Evolutionary conservation across 495 filamentous ascomycete genomes (phyloP).

Genomic region (Penicilliopsis zonata): DNA sequence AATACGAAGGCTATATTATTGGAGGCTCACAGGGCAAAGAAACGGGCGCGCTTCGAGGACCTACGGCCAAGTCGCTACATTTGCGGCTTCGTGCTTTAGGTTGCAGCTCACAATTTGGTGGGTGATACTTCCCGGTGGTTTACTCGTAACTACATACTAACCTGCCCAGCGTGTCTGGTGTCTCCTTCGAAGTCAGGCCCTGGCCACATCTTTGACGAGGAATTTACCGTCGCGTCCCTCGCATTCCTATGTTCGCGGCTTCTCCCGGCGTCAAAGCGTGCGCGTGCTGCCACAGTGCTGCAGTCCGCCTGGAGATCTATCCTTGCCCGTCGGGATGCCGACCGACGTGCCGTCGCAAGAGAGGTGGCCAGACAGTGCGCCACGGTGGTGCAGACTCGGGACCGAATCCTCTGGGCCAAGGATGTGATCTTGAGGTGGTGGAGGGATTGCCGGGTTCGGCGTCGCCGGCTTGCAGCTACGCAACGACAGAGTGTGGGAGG

Average conservation of each 20-base stretch:
- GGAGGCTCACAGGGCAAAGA: background rate
- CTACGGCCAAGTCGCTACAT: conserved; percentile 7
- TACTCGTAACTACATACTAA: conserved; percentile 5
- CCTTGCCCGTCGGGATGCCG: conserved; percentile 11
- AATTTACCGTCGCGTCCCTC: conserved; percentile 43
- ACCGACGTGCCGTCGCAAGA: conserved; percentile 27
- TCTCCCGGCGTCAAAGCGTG: conserved; percentile 34
- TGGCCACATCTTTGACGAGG: conserved; percentile 26
- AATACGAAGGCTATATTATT: conserved; percentile 36
- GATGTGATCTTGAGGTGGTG: conserved; percentile 34
- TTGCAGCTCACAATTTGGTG: conserved; percentile 35
- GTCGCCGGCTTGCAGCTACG: too few relatives aligned
- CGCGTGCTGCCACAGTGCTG: conserved; percentile 31
- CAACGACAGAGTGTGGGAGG: too few relatives aligned
- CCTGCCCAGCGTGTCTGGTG: conserved; percentile 16
- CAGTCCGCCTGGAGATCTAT: conserved; percentile 31
- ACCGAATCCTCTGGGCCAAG: conserved; percentile 38
- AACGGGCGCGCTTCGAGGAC: background rate
- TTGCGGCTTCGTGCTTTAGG: conserved; percentile 20
- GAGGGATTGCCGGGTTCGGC: conserved; percentile 17
- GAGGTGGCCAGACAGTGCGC: conserved; percentile 35
- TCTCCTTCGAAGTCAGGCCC: conserved; percentile 19
- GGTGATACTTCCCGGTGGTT: conserved; percentile 6
- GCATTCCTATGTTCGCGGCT: conserved; percentile 53
- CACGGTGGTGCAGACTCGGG: conserved; percentile 27